Percentiles rank a stretch among this genome's conserved stretches.
Conservation (phyloP, 768 basidiomycete species). For the Kwoniella sp. region DNA sequence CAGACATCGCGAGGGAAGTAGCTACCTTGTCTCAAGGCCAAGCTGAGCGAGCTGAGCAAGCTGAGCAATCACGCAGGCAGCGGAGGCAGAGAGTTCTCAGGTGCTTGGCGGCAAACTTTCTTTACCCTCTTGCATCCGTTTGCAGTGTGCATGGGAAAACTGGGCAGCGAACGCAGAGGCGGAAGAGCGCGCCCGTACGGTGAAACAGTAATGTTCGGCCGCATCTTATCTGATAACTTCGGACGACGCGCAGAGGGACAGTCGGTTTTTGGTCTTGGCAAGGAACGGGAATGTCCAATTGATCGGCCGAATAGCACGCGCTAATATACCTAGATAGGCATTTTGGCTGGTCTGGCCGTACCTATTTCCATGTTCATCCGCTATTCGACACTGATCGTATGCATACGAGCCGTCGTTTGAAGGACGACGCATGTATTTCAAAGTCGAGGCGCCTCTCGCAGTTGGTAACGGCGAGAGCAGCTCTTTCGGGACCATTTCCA, state of each 20-base stretch:
- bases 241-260: not conserved
- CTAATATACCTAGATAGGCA: not conserved
- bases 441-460: no score
- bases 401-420: no score
- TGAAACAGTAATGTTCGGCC: slow-evolving; percentile 5
- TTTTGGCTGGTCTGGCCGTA: not conserved
- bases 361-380: not conserved
- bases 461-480: no score
- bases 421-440: no score
- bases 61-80: no score
- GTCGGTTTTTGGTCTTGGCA: not conserved
- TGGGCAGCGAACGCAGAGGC: not conserved
- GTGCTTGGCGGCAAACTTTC: not conserved
- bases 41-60: no score
- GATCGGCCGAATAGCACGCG: slow-evolving; percentile 2
- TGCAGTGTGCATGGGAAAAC: not conserved
- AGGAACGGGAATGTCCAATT: not conserved
- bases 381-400: not conserved
- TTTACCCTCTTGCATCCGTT: not conserved
- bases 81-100: no score
- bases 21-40: no score
- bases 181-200: not conserved
- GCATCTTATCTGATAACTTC: slow-evolving; percentile 10
- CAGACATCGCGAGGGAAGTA: no score
- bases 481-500: no score